Conservation (phyloP, 495 filamentous ascomycete genomes). For the Clohesyomyces aquaticus region DNA sequence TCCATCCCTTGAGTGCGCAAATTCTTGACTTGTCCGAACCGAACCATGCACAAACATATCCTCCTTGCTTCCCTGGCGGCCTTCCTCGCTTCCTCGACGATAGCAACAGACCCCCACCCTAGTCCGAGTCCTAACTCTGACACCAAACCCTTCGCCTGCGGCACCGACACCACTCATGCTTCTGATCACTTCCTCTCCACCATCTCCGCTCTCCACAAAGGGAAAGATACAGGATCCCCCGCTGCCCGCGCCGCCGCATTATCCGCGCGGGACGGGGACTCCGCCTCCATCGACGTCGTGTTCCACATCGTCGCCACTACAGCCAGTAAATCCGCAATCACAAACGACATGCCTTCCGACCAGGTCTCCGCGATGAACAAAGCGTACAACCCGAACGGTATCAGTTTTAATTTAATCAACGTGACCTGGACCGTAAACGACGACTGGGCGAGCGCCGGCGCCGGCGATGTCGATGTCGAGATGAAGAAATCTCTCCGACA, state of each 20-base stretch:
- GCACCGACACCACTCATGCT: conserved; percentile 39
- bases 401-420: conserved; percentile 57
- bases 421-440: conserved; percentile 62
- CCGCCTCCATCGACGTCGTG: conserved; percentile 57
- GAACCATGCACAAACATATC: conserved; percentile 25
- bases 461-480: conserved; percentile 47
- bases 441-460: conserved; percentile 56
- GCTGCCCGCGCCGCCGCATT: conserved; percentile 32
- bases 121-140: too few relatives aligned
- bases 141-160: conserved; percentile 47
- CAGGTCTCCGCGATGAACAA: conserved; percentile 57
- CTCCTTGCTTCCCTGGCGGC: conserved; percentile 37
- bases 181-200: conserved; percentile 41
- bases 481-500: conserved; percentile 65
- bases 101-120: conserved; percentile 29
- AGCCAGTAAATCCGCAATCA: conserved; percentile 56
- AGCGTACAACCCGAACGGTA: conserved; percentile 55
- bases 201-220: conserved; percentile 36
- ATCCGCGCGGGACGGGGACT: conserved; percentile 28
- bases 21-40: conserved; percentile 4
- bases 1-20: too few relatives aligned
- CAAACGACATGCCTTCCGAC: conserved; percentile 46
- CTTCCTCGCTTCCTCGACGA: conserved; percentile 31
- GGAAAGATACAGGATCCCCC: conserved; percentile 10
- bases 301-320: conserved; percentile 65